These are phyloP conservation scores for Ogataea glucozyma DNA, from an alignment of 805 yeast species.

Conservation along the genomic window DNA sequence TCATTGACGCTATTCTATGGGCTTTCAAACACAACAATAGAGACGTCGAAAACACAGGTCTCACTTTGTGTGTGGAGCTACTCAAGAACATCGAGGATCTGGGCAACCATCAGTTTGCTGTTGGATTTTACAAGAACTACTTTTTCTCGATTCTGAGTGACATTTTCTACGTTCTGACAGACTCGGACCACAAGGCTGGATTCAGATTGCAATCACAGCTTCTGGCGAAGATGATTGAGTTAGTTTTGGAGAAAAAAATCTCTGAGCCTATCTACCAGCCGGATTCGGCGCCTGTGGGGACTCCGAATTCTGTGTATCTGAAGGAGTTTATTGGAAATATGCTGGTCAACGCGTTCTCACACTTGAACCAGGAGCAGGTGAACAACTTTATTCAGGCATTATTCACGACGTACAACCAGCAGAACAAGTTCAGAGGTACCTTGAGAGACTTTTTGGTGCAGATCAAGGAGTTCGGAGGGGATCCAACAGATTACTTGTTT, in stretches of 20 bases:
- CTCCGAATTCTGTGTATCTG: conserved; percentile 75
- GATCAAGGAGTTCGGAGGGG: conserved; percentile 94
- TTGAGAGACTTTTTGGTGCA: conserved; percentile 95
- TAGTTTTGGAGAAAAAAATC: conserved; percentile 77
- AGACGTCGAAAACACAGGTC: conserved; percentile 92
- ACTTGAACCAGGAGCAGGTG: conserved; percentile 80
- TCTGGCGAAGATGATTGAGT: conserved; percentile 76
- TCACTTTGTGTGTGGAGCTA: conserved; percentile 79
- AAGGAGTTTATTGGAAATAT: conserved; percentile 80
- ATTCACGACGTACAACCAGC: conserved; percentile 70
- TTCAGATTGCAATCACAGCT: conserved; percentile 85
- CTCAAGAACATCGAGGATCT: conserved; percentile 80
- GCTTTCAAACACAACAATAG: conserved; percentile 97
- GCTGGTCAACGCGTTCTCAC: conserved; percentile 88
- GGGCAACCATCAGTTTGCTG: conserved; percentile 70
- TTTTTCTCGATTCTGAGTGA: conserved; percentile 89
- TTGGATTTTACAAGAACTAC: conserved; percentile 84
- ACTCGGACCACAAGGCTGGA: conserved; percentile 97
- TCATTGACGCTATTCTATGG: conserved; percentile 95
- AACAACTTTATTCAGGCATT: conserved; percentile 78
- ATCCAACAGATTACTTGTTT: conserved; percentile 88
- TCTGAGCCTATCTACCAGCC: conserved; percentile 74
- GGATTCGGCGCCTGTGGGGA: conserved; percentile 84
- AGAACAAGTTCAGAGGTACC: conserved; percentile 73
- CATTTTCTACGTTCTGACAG: conserved; percentile 90